These are phyloP conservation scores for Colletotrichum coccodes DNA, from an alignment of 2,329 filamentous ascomycete species.

Conservation along the genomic window DNA sequence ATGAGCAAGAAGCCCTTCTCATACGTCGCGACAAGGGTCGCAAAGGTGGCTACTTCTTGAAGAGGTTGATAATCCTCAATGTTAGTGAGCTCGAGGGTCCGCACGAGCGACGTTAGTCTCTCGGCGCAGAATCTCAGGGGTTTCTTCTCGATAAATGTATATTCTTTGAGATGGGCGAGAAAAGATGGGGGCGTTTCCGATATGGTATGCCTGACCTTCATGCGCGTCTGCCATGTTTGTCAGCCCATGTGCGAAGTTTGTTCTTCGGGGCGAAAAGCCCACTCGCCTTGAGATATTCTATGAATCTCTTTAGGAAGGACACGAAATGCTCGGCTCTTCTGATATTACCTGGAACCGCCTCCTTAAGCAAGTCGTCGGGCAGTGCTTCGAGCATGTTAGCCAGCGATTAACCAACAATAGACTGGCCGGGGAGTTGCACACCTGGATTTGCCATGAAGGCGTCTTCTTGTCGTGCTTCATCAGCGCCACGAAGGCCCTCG, in stretches of 20 bases:
- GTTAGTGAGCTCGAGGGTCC: constrained; percentile 94
- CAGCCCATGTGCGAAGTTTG: neutral
- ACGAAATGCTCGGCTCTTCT: constrained; percentile 95
- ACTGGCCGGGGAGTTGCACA: constrained; percentile 38
- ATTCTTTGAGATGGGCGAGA: constrained; percentile 89
- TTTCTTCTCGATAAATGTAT: constrained; percentile 98
- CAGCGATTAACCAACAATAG: neutral
- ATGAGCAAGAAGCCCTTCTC: constrained; percentile 97
- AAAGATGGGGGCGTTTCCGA: constrained; percentile 97
- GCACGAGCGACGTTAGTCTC: constrained; percentile 90
- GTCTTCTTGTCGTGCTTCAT: constrained; percentile 91
- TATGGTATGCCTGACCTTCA: constrained; percentile 98
- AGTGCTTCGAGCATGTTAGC: constrained; percentile 65
- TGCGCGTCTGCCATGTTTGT: constrained; percentile 73
- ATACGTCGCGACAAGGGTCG: constrained; percentile 94
- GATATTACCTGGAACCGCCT: constrained; percentile 97
- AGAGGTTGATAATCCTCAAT: constrained; percentile 98
- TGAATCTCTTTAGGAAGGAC: constrained; percentile 93
- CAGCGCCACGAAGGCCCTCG: constrained; percentile 86
- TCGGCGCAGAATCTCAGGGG: constrained; percentile 95
- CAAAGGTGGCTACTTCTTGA: constrained; percentile 97
- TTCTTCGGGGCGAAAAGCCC: too few relatives aligned
- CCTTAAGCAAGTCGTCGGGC: constrained; percentile 92
- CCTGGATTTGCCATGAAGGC: constrained; percentile 95
- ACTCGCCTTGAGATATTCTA: constrained; percentile 87